Evolutionary conservation across 2,329 filamentous ascomycete genomes (phyloP).

Genomic region (Colletotrichum costaricense): DNA sequence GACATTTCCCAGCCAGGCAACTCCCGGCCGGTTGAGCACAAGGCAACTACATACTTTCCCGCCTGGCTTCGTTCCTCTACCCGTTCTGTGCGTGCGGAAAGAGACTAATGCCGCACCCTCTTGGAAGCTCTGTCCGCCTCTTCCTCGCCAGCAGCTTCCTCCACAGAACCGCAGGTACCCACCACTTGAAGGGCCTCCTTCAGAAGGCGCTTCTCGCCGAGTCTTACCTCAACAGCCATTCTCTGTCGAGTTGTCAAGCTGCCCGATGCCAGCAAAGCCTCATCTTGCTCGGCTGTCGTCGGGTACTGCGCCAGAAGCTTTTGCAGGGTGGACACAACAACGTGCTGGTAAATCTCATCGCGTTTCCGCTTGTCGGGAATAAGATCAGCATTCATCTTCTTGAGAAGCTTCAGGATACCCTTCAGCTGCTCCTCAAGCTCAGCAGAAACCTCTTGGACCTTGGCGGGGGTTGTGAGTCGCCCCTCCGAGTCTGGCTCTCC

Average conservation of each 20-base stretch:
- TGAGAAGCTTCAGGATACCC: slow-evolving; percentile 59
- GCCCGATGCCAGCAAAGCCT: slow-evolving; percentile 46
- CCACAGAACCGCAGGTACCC: slow-evolving; percentile 40
- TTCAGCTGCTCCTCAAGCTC: slow-evolving; percentile 65
- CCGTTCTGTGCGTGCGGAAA: neutral
- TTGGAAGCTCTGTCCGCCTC: slow-evolving; percentile 45
- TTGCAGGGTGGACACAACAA: slow-evolving; percentile 52
- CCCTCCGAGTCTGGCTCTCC: slow-evolving; percentile 64
- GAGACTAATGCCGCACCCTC: slow-evolving; percentile 38
- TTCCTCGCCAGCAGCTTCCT: slow-evolving; percentile 33
- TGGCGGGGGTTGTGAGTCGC: slow-evolving; percentile 50
- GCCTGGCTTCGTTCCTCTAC: no score
- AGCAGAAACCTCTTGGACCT: slow-evolving; percentile 56
- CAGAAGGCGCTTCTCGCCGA: slow-evolving; percentile 79
- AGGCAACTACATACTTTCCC: neutral
- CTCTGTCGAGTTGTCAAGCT: slow-evolving; percentile 50
- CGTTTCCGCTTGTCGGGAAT: slow-evolving; percentile 62
- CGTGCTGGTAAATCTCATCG: slow-evolving; percentile 56
- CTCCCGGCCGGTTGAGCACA: neutral
- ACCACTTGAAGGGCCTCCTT: slow-evolving; percentile 55
- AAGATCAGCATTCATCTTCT: slow-evolving; percentile 54
- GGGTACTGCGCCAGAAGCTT: slow-evolving; percentile 53
- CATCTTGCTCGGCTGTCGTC: slow-evolving; percentile 55
- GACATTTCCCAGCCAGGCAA: slow-evolving; percentile 4
- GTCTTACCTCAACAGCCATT: slow-evolving; percentile 76